Percentiles rank a stretch among this genome's conserved stretches.
phyloP scores from a whole-genome alignment of 1,284 basidiomycete species.

The Fomitopsis betulina region DNA sequence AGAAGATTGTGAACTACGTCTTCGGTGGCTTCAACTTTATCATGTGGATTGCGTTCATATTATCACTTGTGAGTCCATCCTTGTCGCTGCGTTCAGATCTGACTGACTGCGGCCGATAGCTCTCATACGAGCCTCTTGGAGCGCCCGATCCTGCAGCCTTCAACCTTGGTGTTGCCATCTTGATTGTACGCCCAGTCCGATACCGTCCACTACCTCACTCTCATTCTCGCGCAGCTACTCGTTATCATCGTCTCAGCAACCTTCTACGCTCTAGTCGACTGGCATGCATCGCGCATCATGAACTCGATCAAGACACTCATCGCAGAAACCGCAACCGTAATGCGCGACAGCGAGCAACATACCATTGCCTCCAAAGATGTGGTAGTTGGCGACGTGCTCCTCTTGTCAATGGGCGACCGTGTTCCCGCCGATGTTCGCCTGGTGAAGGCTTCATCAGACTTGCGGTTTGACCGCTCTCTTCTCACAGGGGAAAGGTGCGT shows the following conservation, averaged over 20 bases:
- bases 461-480: constrained; percentile 60
- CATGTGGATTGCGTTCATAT: constrained; percentile 47
- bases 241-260: constrained; percentile 33
- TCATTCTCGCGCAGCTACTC: constrained; percentile 34
- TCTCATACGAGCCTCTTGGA: constrained; percentile 48
- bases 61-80: constrained; percentile 34
- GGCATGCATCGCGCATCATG: constrained; percentile 43
- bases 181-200: constrained; percentile 40
- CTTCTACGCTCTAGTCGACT: constrained; percentile 39
- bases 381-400: constrained; percentile 27
- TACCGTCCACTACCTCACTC: constrained; percentile 36
- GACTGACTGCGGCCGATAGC: constrained; percentile 17
- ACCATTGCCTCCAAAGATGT: constrained; percentile 26
- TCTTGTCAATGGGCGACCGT: constrained; percentile 35
- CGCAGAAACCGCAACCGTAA: constrained; percentile 43
- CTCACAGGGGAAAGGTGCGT: constrained; percentile 52
- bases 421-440: constrained; percentile 49
- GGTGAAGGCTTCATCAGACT: constrained; percentile 41
- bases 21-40: constrained; percentile 53
- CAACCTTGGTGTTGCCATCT: constrained; percentile 44
- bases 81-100: neutral
- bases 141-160: constrained; percentile 39
- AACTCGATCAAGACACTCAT: constrained; percentile 48
- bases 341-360: constrained; percentile 35
- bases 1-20: constrained; percentile 45